Percentiles rank a stretch among this genome's conserved stretches.
These are phyloP conservation scores for Colletotrichum cuscutae DNA, from an alignment of 2,329 filamentous ascomycete genomes.

Conservation along the genomic window DNA sequence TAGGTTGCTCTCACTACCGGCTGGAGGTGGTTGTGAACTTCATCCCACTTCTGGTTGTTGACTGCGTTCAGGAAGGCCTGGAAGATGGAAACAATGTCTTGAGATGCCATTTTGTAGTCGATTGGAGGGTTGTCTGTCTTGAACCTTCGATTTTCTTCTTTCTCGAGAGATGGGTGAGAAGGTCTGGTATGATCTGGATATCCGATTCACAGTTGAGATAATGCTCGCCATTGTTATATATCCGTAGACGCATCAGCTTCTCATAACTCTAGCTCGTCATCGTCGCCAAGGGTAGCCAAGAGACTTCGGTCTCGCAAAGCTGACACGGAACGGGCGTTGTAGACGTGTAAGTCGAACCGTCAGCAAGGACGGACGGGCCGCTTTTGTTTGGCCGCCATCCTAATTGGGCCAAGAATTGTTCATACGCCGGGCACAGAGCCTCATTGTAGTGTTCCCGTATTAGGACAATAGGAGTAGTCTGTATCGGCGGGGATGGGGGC, in stretches of 20 bases:
- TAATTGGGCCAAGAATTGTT: background rate
- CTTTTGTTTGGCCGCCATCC: background rate
- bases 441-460: background rate
- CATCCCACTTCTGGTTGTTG: conserved; percentile 18
- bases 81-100: background rate
- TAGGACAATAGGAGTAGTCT: too few species aligned
- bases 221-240: background rate
- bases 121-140: background rate
- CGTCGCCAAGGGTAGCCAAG: background rate
- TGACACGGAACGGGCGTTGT: background rate
- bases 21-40: background rate
- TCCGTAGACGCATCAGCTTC: background rate
- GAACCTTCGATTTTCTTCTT: background rate
- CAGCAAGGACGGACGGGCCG: background rate
- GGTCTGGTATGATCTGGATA: background rate
- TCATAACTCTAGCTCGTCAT: background rate
- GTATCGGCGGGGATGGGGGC: background rate
- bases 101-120: background rate
- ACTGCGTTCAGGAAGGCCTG: conserved; percentile 6
- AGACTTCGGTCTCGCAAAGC: background rate
- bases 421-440: background rate
- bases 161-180: background rate
- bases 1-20: background rate
- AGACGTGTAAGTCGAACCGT: background rate
- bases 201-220: background rate